phyloP scores from a whole-genome alignment of 2,329 filamentous ascomycete genomes.

The Akanthomyces lecanii region DNA sequence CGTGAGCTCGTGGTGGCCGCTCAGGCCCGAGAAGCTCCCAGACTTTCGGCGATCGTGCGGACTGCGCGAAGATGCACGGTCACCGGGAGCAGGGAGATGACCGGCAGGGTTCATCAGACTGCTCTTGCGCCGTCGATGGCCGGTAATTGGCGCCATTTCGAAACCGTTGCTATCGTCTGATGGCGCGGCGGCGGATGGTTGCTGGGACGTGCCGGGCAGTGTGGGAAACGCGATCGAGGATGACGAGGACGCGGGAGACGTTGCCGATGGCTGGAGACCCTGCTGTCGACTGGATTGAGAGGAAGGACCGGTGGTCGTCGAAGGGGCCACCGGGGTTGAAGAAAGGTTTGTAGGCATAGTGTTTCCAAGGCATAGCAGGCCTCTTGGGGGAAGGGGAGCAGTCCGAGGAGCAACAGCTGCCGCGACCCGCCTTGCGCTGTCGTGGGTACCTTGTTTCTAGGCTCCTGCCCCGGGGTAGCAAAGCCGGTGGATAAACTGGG shows the following conservation, averaged over 20 bases:
- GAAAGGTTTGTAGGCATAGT: constrained; percentile 4
- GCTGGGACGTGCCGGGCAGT: constrained; percentile 8
- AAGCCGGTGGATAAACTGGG: constrained; percentile 5
- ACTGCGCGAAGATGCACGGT: constrained; percentile 25
- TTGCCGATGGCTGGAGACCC: neutral
- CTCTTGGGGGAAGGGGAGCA: neutral
- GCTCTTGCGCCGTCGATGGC: constrained; percentile 53
- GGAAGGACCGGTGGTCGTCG: constrained; percentile 1
- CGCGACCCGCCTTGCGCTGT: neutral
- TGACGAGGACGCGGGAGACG: neutral
- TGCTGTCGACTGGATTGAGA: neutral
- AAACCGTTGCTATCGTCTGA: constrained; percentile 33
- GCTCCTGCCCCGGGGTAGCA: neutral
- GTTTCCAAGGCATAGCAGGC: neutral
- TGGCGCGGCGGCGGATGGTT: neutral
- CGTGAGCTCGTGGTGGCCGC: constrained; percentile 34
- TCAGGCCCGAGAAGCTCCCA: constrained; percentile 23
- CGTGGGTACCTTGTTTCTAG: neutral
- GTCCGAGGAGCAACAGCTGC: neutral
- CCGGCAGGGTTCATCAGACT: constrained; percentile 44
- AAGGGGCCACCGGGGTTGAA: neutral
- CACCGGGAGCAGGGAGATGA: constrained; percentile 25
- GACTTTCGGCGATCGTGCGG: constrained; percentile 18
- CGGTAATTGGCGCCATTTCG: constrained; percentile 53
- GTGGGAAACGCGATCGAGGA: constrained; percentile 12